Base-by-base conservation (phyloP, 2,329 filamentous ascomycete genomes). In the Microcyclosporella mali region DNA sequence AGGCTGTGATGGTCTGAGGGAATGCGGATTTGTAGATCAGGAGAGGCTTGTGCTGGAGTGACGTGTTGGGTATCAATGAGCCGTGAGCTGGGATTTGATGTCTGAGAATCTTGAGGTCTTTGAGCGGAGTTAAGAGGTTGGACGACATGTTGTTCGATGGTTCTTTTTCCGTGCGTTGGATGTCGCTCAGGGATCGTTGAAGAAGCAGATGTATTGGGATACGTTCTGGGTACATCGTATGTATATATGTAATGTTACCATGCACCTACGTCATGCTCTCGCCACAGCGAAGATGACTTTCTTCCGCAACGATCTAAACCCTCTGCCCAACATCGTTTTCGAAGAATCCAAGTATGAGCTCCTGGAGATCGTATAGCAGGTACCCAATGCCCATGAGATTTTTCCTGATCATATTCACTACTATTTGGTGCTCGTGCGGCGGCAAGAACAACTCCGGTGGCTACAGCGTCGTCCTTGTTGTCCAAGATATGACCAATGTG, bases 11-110 rank as follows among this genome's bases (percentile, higher is more conserved):
- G 2, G 64, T 52, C 3, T 4, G 53, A 3, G 66, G 60, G 52
- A 85, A 83, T 28, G 70, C 76, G 11, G 65, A 67, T 57, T 81
- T 79, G 63, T 85, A 85, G 59, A 85, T 78, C 33, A 84, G 59
- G 18, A 86, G 70, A 0, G 81, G 81, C 49, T 78, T 79, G 41
- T 72, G 65, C 56, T 80, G 76, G 41, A 82, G 72, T 4, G 75
- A 77, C 30, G 79, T 82, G 60, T 86, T 86, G 15, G 82, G 81
- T 28, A 79, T 70, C 12, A 50, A 43, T 4, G 70, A 65, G 18
- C 63, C 60, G 61, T 79, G 73, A 10, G 73, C 65, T 3, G 79
- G 74, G 45, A 86, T 84, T 18, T 71, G 66, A 58, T 81, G 73
- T 14, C 66, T 70, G 29, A 75, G 75, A n/a, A 84, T 67, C 21